These are phyloP conservation scores for Tolypocladium cylindrosporum DNA, from an alignment of 2,329 filamentous ascomycete species.

Conservation along the genomic window DNA sequence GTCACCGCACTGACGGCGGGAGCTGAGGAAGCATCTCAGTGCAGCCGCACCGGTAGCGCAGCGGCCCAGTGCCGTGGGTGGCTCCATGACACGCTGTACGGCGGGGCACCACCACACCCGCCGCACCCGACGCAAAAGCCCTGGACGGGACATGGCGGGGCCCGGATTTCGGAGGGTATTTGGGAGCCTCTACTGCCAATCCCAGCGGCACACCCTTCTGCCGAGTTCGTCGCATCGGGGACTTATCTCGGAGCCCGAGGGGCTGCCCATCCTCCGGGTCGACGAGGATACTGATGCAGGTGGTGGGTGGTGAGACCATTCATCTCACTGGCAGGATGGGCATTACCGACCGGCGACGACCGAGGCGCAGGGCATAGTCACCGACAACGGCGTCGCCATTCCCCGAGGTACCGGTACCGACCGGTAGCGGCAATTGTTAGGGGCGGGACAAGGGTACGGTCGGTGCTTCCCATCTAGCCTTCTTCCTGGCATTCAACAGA, in stretches of 20 bases:
- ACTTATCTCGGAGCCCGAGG: background rate
- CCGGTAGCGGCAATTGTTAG: conserved; percentile 1
- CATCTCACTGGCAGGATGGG: background rate
- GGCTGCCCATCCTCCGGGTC: background rate
- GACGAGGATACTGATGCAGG: background rate
- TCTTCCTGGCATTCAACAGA: conserved; percentile 7
- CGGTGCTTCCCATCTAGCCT: background rate
- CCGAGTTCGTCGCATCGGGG: background rate
- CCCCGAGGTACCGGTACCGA: conserved; percentile 6
- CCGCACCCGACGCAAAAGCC: background rate
- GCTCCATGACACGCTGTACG: background rate
- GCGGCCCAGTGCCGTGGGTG: background rate
- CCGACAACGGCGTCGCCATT: background rate
- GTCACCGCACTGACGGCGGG: background rate
- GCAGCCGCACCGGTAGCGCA: background rate
- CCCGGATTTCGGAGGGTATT: background rate
- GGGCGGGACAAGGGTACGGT: conserved; percentile 4
- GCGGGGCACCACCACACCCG: background rate
- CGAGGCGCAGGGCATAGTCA: background rate
- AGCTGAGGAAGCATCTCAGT: background rate
- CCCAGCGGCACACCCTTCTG: background rate
- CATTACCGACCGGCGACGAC: background rate
- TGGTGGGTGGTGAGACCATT: background rate
- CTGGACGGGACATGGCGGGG: background rate
- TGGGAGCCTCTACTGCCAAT: background rate